Conservation (phyloP, 2,329 filamentous ascomycete genomes). For the Phialocephala sp. region DNA sequence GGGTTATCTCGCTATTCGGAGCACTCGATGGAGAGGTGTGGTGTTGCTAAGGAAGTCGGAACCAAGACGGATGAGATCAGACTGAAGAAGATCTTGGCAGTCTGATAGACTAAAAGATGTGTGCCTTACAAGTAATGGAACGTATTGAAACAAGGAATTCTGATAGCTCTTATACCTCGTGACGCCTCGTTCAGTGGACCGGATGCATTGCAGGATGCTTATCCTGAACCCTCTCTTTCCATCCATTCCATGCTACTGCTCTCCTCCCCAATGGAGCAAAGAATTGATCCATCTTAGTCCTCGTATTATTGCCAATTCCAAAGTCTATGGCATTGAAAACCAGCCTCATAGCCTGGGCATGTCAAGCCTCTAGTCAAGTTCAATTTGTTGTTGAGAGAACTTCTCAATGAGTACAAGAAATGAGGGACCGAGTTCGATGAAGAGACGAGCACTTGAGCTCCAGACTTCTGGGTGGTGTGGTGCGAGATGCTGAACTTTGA, state of each 20-base stretch:
- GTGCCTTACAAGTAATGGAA: not conserved
- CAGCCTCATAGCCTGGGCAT: not conserved
- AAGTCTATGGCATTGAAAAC: not conserved
- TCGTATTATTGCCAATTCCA: not conserved
- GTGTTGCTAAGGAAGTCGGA: slow-evolving; percentile 52
- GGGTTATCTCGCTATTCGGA: slow-evolving; percentile 56
- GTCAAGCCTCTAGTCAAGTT: not conserved
- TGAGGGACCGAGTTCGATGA: too few species aligned
- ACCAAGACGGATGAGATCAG: slow-evolving; percentile 2
- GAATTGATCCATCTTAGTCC: not conserved
- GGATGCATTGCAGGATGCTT: too few species aligned
- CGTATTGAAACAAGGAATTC: not conserved
- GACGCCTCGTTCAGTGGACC: not conserved
- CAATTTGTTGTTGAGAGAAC: not conserved
- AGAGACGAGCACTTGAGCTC: too few species aligned
- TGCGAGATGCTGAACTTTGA: too few species aligned
- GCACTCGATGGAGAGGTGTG: slow-evolving; percentile 62
- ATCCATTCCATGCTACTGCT: not conserved
- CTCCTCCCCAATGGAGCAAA: not conserved
- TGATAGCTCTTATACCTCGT: slow-evolving; percentile 10
- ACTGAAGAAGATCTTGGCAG: slow-evolving; percentile 14
- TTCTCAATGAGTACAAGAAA: too few species aligned
- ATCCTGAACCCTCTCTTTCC: not conserved
- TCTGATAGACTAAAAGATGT: not conserved
- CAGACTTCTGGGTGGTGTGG: too few species aligned